Evolutionary conservation across 2,329 filamentous ascomycete species (phyloP), one percentile per base, ranked within the genome.

Genomic region (Colletotrichum lindemuthianum): DNA sequence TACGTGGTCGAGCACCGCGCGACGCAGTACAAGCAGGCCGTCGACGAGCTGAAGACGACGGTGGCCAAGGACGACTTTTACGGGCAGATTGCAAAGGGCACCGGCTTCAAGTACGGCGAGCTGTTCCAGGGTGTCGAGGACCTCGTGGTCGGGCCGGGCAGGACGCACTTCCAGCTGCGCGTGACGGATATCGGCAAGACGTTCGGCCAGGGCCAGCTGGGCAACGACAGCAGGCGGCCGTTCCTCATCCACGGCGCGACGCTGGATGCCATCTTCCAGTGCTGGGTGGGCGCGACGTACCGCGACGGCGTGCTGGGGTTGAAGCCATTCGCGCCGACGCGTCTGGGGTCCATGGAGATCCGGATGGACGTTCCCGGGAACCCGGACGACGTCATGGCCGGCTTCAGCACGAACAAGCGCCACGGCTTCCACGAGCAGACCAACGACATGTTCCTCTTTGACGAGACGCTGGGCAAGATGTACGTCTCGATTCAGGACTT

Each of bases 371-470:
- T 57, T n/a, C 54, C 54, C 4, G 54, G 16, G 7, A 33, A 6
- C 8, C 16, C 41, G 15, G 54, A 16, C 32, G 13, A 47, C 3
- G 10, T 47, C 32, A 13, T 56, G 33, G 33, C 41, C 12, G 53
- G 53, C 10, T 8, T 56, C 9, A 45, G 52, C 13, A 13, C 45
- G 9, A 45, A 40, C 8, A 15, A 36, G 32, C 32, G 52, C 2
- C 36, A n/a, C 41, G 52, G 52, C 12, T 55, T 55, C 40, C 44
- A 15, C 13, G 52, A 55, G 5, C 41, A 34, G 41, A 45, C 52
- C 36, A 41, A 32, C 13, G 52, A 55, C 33, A 45, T 37, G 40
- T 45, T 36, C 41, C 34, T 55, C 40, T 55, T 55, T 41, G 52
- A 37, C 41, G 24, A 36, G 12, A 16, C 44, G 7, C n/a, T 55